phyloP scores from a whole-genome alignment of 805 yeast species.

The Kuraishia molischiana region DNA sequence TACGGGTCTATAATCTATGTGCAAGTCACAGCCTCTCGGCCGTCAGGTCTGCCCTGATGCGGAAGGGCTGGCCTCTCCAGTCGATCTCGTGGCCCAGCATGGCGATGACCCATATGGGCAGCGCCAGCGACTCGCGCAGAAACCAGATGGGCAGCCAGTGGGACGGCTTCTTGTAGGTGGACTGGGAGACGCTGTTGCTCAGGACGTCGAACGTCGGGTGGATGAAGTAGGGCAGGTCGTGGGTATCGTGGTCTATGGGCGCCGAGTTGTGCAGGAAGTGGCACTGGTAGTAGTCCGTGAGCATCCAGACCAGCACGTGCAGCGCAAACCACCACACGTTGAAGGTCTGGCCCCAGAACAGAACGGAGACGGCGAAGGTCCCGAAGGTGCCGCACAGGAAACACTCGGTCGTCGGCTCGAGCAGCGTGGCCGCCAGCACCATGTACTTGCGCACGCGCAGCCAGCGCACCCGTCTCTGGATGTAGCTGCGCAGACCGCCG shows the following conservation, averaged over 20 bases:
- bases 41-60: slow-evolving; percentile 60
- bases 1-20: not conserved
- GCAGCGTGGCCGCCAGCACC: slow-evolving; percentile 75
- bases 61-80: slow-evolving; percentile 73
- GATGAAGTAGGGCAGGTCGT: slow-evolving; percentile 9
- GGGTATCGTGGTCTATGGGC: slow-evolving; percentile 1
- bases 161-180: slow-evolving; percentile 1
- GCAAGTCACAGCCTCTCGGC: slow-evolving; percentile 36
- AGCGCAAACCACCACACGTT: slow-evolving; percentile 27
- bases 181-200: not conserved
- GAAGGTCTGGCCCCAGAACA: slow-evolving; percentile 28
- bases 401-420: slow-evolving; percentile 84
- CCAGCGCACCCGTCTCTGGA: slow-evolving; percentile 72
- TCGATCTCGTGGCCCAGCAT: slow-evolving; percentile 69
- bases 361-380: slow-evolving; percentile 40
- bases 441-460: slow-evolving; percentile 76
- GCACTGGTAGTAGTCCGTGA: slow-evolving; percentile 54
- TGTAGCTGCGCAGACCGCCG: slow-evolving; percentile 37
- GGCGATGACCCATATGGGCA: slow-evolving; percentile 79
- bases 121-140: slow-evolving; percentile 60
- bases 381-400: slow-evolving; percentile 61
- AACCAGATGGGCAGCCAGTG: slow-evolving; percentile 45
- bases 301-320: slow-evolving; percentile 56
- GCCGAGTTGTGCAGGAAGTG: slow-evolving; percentile 25
- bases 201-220: slow-evolving; percentile 6